phyloP scores from a whole-genome alignment of 768 basidiomycete genomes.

The Pluteus cervinus region DNA sequence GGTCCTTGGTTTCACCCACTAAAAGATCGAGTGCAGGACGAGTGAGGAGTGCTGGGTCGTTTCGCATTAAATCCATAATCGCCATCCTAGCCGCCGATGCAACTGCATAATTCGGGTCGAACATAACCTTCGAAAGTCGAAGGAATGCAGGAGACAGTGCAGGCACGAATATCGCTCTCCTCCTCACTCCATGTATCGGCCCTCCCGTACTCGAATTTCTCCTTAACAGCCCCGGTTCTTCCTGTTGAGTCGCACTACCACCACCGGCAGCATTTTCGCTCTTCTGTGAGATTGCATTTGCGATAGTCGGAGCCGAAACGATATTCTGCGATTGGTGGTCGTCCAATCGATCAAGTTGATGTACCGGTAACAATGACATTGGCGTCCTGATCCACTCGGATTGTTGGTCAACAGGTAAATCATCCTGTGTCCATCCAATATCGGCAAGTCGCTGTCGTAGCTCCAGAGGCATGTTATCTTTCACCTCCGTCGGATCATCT shows the following conservation, averaged over 20 bases:
- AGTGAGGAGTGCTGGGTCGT: conserved; percentile 64
- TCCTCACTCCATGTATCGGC: conserved; percentile 40
- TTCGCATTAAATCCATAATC: conserved; percentile 63
- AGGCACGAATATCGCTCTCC: conserved; percentile 63
- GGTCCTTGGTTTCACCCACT: conserved; percentile 41
- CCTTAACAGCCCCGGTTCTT: conserved; percentile 34
- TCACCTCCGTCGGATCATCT: conserved; percentile 43
- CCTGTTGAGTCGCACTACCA: conserved; percentile 15
- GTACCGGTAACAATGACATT: conserved; percentile 55
- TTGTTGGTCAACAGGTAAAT: conserved; percentile 46
- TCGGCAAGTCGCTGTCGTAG: conserved; percentile 60
- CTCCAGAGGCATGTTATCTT: conserved; percentile 56
- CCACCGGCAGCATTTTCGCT: conserved; percentile 13
- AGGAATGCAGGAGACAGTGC: conserved; percentile 50
- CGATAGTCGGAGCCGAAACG: conserved; percentile 20
- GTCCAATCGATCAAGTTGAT: conserved; percentile 50
- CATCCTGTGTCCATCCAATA: conserved; percentile 70
- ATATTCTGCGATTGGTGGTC: conserved; percentile 18
- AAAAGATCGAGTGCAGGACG: conserved; percentile 59
- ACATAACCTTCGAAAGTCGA: conserved; percentile 43
- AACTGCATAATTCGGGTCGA: conserved; percentile 47
- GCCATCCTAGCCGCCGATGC: conserved; percentile 51
- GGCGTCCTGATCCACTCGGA: conserved; percentile 58
- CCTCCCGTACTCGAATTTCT: conserved; percentile 54
- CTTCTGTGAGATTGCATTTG: conserved; percentile 24